Conservation (phyloP, 495 filamentous ascomycete genomes). For the Lindgomyces ingoldianus region DNA sequence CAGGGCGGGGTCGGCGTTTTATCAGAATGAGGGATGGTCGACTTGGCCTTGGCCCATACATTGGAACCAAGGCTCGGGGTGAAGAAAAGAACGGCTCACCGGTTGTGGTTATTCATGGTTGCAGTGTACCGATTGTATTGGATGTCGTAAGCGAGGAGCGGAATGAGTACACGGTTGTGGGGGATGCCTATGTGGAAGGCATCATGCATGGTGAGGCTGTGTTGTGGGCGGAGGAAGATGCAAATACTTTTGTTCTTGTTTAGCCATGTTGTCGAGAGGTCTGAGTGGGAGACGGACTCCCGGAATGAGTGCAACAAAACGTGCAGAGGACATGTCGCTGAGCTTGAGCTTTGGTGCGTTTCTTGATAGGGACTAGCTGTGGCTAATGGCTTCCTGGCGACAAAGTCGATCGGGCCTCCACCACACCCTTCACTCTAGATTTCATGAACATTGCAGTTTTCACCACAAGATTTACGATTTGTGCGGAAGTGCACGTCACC, state of each 20-base stretch:
- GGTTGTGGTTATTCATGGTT: constrained; percentile 7
- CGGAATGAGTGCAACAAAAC: too few relatives aligned
- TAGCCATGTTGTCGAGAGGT: too few relatives aligned
- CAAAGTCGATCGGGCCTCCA: too few relatives aligned
- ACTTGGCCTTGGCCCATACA: not conserved
- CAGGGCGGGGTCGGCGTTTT: not conserved
- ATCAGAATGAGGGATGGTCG: not conserved
- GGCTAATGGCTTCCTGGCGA: too few relatives aligned
- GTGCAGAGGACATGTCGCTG: too few relatives aligned
- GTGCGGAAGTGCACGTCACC: too few relatives aligned
- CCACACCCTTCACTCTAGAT: too few relatives aligned
- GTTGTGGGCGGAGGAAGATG: not conserved
- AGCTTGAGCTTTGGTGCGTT: too few relatives aligned
- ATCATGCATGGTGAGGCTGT: constrained; percentile 8
- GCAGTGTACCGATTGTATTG: constrained; percentile 5
- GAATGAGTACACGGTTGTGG: constrained; percentile 3
- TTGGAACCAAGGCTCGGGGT: constrained; percentile 7
- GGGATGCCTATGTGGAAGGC: constrained; percentile 10
- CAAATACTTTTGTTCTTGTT: not conserved
- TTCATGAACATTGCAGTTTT: too few relatives aligned
- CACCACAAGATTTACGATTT: too few relatives aligned
- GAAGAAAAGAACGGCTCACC: not conserved
- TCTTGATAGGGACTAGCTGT: too few relatives aligned
- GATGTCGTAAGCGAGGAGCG: not conserved
- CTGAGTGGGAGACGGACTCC: too few relatives aligned